A percentile compares a stretch with the other conserved stretches of the same genome.
phyloP scores from a whole-genome alignment of 2,329 filamentous ascomycete genomes.

The Xylariales sp. region DNA sequence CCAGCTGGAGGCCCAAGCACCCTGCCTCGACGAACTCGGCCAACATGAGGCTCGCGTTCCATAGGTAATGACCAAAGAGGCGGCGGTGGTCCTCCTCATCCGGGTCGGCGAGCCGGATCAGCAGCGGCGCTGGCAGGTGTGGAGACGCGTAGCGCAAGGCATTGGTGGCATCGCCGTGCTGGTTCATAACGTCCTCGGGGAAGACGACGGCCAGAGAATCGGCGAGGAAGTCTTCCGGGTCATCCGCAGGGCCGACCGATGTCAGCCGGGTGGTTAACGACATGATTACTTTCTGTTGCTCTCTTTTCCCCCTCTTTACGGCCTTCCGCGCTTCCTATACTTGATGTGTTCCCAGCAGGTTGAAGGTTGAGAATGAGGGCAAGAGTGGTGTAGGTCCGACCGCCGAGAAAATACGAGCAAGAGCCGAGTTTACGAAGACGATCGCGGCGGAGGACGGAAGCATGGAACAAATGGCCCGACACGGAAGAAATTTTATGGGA shows the following conservation, averaged over 20 bases:
- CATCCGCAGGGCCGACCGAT: constrained; percentile 29
- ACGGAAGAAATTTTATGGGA: too few species aligned
- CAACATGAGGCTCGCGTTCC: constrained; percentile 60
- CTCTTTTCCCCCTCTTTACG: too few species aligned
- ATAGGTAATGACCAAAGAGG: constrained; percentile 69
- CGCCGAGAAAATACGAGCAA: too few species aligned
- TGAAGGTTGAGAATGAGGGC: too few species aligned
- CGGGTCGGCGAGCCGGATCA: constrained; percentile 43
- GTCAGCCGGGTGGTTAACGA: constrained; percentile 42
- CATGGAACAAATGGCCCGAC: too few species aligned
- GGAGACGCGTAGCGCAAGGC: constrained; percentile 56
- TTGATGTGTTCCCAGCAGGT: too few species aligned
- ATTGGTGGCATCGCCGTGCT: constrained; percentile 59
- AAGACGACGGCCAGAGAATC: constrained; percentile 60
- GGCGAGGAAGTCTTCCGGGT: constrained; percentile 57
- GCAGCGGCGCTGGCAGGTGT: constrained; percentile 38
- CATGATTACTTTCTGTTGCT: too few species aligned
- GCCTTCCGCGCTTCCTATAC: too few species aligned
- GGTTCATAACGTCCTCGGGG: constrained; percentile 61
- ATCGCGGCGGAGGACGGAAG: too few species aligned
- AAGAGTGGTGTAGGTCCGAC: too few species aligned
- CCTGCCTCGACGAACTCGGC: constrained; percentile 52
- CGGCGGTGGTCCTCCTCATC: constrained; percentile 47
- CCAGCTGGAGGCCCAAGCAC: constrained; percentile 21
- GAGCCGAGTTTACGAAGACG: too few species aligned